Evolutionary conservation across 208 protist genomes (phyloP).

Genomic region (Naegleria gruberi): DNA sequence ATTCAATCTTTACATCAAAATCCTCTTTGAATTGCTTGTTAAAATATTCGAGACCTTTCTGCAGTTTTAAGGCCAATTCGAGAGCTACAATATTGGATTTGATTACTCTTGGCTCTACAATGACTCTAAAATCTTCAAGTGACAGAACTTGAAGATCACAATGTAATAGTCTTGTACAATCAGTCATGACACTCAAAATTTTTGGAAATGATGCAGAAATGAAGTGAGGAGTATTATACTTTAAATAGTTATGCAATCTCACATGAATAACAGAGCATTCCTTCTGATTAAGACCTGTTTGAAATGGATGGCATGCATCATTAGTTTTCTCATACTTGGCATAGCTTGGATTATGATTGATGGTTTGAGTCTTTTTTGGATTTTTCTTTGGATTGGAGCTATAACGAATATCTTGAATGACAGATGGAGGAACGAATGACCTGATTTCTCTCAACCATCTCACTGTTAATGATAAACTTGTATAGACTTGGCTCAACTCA

Average conservation of each 20-base stretch:
- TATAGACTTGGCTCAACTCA: not conserved
- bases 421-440: not conserved
- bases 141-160: not conserved
- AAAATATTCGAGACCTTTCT: not conserved
- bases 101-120: not conserved
- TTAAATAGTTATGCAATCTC: not conserved
- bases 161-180: not conserved
- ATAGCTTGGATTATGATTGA: too few species aligned
- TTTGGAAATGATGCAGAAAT: not conserved
- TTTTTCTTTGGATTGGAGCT: not conserved
- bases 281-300: too few species aligned
- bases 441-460: not conserved
- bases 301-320: too few species aligned
- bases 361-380: too few species aligned
- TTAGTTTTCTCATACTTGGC: too few species aligned
- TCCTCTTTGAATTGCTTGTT: not conserved
- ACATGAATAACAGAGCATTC: not conserved
- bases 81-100: not conserved
- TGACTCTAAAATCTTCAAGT: not conserved
- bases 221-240: not conserved
- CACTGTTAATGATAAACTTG: not conserved
- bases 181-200: not conserved
- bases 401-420: too few species aligned
- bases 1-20: not conserved
- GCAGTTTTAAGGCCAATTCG: not conserved